Base-by-base conservation (phyloP, 139 green algal genomes). In the Chlamydomonas sphaeroides region DNA sequence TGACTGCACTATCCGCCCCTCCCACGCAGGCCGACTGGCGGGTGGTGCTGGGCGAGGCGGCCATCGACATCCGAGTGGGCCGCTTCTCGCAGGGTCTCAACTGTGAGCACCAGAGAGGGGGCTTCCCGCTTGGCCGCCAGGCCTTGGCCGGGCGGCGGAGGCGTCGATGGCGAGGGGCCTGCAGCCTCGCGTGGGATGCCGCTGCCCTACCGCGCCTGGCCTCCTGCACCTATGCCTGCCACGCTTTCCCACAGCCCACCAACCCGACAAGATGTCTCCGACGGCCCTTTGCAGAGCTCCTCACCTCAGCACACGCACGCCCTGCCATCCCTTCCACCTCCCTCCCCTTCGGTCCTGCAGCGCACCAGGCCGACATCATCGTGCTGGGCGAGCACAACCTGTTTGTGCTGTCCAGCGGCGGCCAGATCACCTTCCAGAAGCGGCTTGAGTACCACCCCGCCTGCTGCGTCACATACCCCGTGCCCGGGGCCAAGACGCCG, bases 401-500 rank as follows among this genome's bases (percentile, higher is more conserved):
- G 59, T 94, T 91, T 56, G 68, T 91, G 41, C 51, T 94, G 32
- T 84, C 63, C 57, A 51, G 73, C 3, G 79, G 18, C 67, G 83
- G 56, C 2, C 67, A 78, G 57, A 83, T 88, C 62, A 86, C 66
- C 28, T 85, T 89, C 48, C 90, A 94, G 86, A 89, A 89, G 56
- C 71, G 88, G 18, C 85, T 95, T 5, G 92, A 95, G 66, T 94
- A 93, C 84, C 88, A 92, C 78, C 90, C 90, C 30, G 85, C 90
- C 32, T 89, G 82, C 78, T 89, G 78, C 72, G 86, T 67, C 65
- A 68, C 79, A 17, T 93, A 89, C 82, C 78, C 87, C 42, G 86
- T 83, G 33, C 81, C 86, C 36, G 85, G 85, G 49, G 78, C 78
- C 26, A 76, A 84, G 78, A 65, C 76, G 76, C 62, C 62, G 45